phyloP scores from a whole-genome alignment of 805 yeast genomes.

The Pichia thaimueangensis region DNA sequence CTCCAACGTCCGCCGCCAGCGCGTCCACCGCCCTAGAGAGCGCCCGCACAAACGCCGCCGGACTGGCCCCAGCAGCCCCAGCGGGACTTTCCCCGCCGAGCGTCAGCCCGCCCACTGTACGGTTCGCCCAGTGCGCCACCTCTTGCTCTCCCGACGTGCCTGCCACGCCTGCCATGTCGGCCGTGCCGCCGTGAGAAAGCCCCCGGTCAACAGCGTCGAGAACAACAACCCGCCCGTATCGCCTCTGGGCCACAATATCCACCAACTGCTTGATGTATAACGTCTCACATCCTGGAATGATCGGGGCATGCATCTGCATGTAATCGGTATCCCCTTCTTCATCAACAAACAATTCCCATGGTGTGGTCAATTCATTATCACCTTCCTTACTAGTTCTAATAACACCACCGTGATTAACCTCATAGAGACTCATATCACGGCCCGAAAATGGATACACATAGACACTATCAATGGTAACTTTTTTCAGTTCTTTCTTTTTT shows the following conservation, averaged over 20 bases:
- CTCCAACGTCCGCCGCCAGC: background rate
- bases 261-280: conserved; percentile 10
- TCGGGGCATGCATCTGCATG: conserved; percentile 14
- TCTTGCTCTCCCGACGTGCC: background rate
- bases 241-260: background rate
- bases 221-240: conserved; percentile 5
- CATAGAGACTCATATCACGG: conserved; percentile 5
- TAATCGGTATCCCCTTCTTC: background rate
- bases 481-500: background rate
- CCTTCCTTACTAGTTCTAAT: background rate
- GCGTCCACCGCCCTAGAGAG: background rate
- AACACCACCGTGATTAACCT: background rate
- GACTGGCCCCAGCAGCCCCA: background rate
- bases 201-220: conserved; percentile 11
- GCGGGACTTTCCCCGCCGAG: background rate
- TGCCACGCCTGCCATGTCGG: background rate
- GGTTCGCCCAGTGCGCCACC: background rate
- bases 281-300: conserved; percentile 14
- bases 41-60: background rate
- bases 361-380: background rate
- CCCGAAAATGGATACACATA: conserved; percentile 78
- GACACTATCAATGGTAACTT: conserved; percentile 46
- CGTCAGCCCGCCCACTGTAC: background rate
- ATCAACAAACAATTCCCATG: conserved; percentile 7
- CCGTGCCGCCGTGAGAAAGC: conserved; percentile 5